Percentiles rank a stretch among this genome's conserved stretches.
Evolutionary conservation across 345 rosid species (phyloP).

Genomic region (Hypericum androsaemum): DNA sequence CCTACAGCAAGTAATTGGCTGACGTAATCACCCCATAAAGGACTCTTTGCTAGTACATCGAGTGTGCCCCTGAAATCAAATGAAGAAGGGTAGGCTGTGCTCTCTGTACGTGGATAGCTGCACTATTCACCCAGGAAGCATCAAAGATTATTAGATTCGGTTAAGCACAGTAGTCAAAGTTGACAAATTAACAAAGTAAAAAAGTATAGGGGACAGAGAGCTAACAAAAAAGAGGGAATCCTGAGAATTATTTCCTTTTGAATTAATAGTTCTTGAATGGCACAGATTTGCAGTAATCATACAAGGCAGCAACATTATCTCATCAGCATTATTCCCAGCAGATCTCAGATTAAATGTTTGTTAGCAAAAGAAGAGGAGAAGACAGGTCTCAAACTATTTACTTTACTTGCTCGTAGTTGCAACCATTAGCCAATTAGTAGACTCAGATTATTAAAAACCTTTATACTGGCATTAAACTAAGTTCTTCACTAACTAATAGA

Average conservation of each 20-base stretch:
- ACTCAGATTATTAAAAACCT: too few species aligned
- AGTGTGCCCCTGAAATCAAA: slow-evolving; percentile 81
- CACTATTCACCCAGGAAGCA: slow-evolving; percentile 11
- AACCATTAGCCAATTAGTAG: too few species aligned
- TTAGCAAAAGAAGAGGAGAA: background rate
- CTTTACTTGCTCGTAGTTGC: too few species aligned
- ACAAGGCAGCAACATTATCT: too few species aligned
- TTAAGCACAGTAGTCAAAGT: background rate
- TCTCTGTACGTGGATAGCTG: slow-evolving; percentile 94
- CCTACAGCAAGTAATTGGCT: slow-evolving; percentile 55
- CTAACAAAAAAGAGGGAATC: background rate
- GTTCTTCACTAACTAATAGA: too few species aligned
- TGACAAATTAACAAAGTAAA: background rate
- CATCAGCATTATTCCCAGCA: too few species aligned
- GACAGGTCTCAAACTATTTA: background rate
- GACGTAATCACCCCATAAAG: slow-evolving; percentile 49
- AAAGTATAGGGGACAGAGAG: background rate
- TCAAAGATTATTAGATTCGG: slow-evolving; percentile 3
- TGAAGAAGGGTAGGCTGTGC: slow-evolving; percentile 92
- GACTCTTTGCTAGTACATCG: slow-evolving; percentile 43
- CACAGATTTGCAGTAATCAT: too few species aligned
- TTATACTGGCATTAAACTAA: too few species aligned
- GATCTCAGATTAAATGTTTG: background rate
- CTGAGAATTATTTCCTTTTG: too few species aligned
- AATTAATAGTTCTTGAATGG: too few species aligned